Conservation (phyloP, 768 basidiomycete genomes). For the Cystofilobasidium capitatum region DNA sequence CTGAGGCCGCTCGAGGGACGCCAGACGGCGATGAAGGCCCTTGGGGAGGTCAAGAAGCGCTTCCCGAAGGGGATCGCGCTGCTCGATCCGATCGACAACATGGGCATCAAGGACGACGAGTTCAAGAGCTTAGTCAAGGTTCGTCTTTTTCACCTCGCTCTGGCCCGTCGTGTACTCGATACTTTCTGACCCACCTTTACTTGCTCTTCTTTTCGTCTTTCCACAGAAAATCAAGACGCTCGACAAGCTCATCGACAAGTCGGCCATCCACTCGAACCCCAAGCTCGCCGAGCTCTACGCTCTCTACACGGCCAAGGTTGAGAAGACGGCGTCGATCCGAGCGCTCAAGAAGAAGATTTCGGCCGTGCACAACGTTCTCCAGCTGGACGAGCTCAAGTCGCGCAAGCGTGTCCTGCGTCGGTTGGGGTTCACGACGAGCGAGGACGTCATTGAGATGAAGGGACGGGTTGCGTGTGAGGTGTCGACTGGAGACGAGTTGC, state of each 20-base stretch:
- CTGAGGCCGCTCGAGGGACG: constrained; percentile 62
- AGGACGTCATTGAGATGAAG: constrained; percentile 95
- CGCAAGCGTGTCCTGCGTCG: constrained; percentile 88
- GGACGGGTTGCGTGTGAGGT: constrained; percentile 98
- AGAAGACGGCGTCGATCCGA: constrained; percentile 58
- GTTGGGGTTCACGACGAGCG: constrained; percentile 74
- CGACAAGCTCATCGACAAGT: constrained; percentile 73
- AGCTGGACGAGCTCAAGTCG: constrained; percentile 91
- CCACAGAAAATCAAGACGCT: constrained; percentile 78
- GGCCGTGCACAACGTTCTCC: constrained; percentile 81
- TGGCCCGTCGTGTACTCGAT: background rate
- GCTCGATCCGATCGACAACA: constrained; percentile 84
- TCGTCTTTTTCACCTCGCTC: constrained; percentile 21
- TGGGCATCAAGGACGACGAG: constrained; percentile 90
- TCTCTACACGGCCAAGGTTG: constrained; percentile 65
- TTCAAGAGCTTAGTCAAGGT: constrained; percentile 81
- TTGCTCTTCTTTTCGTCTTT: background rate
- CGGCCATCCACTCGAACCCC: constrained; percentile 67
- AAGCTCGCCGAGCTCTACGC: constrained; percentile 72
- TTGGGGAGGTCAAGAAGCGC: constrained; percentile 79
- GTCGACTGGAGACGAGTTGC: constrained; percentile 87
- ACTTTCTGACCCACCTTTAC: background rate
- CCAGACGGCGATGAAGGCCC: constrained; percentile 79
- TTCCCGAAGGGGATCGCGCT: constrained; percentile 79
- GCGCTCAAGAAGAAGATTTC: constrained; percentile 75